These are phyloP conservation scores for Cupressus sempervirens DNA, from an alignment of 75 land plant genomes.

Conservation along the genomic window DNA sequence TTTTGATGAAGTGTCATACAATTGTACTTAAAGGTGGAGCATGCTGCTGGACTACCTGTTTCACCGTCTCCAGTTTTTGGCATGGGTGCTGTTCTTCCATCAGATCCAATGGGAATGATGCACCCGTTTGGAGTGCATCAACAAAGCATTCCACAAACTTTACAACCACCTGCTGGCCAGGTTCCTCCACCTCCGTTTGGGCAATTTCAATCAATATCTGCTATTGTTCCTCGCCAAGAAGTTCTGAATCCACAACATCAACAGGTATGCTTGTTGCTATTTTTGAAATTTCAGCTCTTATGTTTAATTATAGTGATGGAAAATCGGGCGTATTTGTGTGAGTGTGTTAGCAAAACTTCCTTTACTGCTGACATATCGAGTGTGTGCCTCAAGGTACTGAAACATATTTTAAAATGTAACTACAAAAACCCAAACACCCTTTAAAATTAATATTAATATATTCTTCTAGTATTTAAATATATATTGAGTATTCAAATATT, in stretches of 20 bases:
- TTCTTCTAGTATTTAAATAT: too few species aligned
- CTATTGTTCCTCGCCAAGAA: slow-evolving; percentile 43
- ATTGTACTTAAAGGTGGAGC: slow-evolving; percentile 36
- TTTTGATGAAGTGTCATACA: too few species aligned
- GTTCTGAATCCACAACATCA: slow-evolving; percentile 41
- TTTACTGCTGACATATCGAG: too few species aligned
- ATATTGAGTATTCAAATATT: too few species aligned
- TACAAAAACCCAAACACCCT: too few species aligned
- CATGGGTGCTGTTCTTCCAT: slow-evolving; percentile 39
- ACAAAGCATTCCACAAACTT: slow-evolving; percentile 37
- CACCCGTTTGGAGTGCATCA: slow-evolving; percentile 74
- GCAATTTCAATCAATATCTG: slow-evolving; percentile 37
- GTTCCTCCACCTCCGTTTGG: slow-evolving; percentile 41
- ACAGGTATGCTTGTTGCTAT: slow-evolving; percentile 34
- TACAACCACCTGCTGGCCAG: slow-evolving; percentile 28
- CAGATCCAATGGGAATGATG: slow-evolving; percentile 51
- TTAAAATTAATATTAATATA: too few species aligned
- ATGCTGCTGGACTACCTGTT: slow-evolving; percentile 53
- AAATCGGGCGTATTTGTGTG: too few species aligned
- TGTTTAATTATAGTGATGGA: neutral
- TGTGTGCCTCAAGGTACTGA: too few species aligned
- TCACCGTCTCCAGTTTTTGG: slow-evolving; percentile 58
- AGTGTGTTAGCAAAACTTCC: too few species aligned
- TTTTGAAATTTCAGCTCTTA: neutral
- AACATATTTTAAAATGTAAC: too few species aligned